Evolutionary conservation across 805 yeast genomes (phyloP).

Genomic region (Brettanomyces sp.): DNA sequence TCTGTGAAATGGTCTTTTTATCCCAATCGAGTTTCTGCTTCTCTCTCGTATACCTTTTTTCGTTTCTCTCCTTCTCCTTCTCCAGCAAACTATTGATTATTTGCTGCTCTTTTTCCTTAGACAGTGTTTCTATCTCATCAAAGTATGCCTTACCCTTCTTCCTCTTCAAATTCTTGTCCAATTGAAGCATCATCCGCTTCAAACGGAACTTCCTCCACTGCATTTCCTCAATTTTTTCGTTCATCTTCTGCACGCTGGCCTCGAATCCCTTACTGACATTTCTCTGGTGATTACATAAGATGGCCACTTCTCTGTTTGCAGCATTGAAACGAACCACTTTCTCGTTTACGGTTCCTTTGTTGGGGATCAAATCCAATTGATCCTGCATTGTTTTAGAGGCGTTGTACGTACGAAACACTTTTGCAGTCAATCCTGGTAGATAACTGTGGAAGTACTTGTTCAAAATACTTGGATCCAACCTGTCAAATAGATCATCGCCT

Average conservation of each 20-base stretch:
- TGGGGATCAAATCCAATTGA: slow-evolving; percentile 75
- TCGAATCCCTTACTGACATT: slow-evolving; percentile 83
- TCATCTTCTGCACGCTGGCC: slow-evolving; percentile 67
- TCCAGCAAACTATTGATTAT: slow-evolving; percentile 54
- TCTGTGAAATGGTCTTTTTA: slow-evolving; percentile 42
- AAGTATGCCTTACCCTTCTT: slow-evolving; percentile 47
- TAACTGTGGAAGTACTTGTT: slow-evolving; percentile 83
- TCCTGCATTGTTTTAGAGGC: slow-evolving; percentile 97
- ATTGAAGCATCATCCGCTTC: slow-evolving; percentile 58
- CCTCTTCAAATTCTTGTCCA: slow-evolving; percentile 45
- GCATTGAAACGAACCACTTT: slow-evolving; percentile 85
- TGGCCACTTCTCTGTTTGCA: slow-evolving; percentile 92
- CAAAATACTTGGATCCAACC: slow-evolving; percentile 73
- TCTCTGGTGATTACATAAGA: slow-evolving; percentile 94
- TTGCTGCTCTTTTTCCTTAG: slow-evolving; percentile 50
- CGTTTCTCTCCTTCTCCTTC: slow-evolving; percentile 55
- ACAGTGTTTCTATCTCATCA: slow-evolving; percentile 56
- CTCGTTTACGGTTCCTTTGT: slow-evolving; percentile 80
- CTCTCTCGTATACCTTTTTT: slow-evolving; percentile 63
- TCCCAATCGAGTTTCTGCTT: slow-evolving; percentile 63
- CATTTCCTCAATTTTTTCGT: slow-evolving; percentile 69
- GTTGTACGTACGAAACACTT: slow-evolving; percentile 94
- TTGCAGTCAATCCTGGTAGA: slow-evolving; percentile 91
- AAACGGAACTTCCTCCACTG: slow-evolving; percentile 73
- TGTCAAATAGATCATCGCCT: slow-evolving; percentile 88